A percentile compares a stretch with the other conserved stretches of the same genome.
phyloP scores from a whole-genome alignment of 73 alveolate genomes.

The Blepharisma stoltei region DNA sequence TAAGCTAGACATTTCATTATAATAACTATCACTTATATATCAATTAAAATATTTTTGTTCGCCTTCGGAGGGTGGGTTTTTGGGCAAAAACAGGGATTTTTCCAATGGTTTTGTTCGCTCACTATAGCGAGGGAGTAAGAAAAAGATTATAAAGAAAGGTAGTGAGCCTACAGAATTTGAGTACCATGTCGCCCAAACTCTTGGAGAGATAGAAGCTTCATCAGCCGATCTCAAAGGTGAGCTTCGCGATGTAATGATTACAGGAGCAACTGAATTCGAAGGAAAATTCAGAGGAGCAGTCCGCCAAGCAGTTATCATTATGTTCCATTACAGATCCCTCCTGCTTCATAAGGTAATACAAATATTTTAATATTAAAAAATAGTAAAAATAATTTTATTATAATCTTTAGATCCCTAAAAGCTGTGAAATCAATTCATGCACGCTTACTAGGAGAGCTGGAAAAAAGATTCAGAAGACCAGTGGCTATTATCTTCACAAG shows the following conservation, averaged over 20 bases:
- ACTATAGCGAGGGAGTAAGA: too few species aligned
- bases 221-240: constrained; percentile 50
- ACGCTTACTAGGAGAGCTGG: constrained; percentile 49
- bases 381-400: too few species aligned
- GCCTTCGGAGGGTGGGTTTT: too few species aligned
- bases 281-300: too few species aligned
- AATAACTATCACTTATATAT: too few species aligned
- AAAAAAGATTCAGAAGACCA: constrained; percentile 52
- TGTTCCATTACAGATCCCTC: constrained; percentile 52
- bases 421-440: constrained; percentile 46
- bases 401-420: too few species aligned
- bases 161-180: constrained; percentile 7
- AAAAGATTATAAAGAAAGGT: not conserved
- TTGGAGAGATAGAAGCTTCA: constrained; percentile 34
- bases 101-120: too few species aligned
- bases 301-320: constrained; percentile 42
- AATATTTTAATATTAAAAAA: too few species aligned
- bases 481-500: constrained; percentile 48
- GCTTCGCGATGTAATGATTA: constrained; percentile 42
- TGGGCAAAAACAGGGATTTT: too few species aligned
- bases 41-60: too few species aligned
- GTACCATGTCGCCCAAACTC: constrained; percentile 14
- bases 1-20: too few species aligned
- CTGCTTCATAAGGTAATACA: too few species aligned
- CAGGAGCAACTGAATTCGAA: constrained; percentile 51